Evolutionary conservation across 1,139 yeast genomes (phyloP).

Genomic region (Pichia sp.): DNA sequence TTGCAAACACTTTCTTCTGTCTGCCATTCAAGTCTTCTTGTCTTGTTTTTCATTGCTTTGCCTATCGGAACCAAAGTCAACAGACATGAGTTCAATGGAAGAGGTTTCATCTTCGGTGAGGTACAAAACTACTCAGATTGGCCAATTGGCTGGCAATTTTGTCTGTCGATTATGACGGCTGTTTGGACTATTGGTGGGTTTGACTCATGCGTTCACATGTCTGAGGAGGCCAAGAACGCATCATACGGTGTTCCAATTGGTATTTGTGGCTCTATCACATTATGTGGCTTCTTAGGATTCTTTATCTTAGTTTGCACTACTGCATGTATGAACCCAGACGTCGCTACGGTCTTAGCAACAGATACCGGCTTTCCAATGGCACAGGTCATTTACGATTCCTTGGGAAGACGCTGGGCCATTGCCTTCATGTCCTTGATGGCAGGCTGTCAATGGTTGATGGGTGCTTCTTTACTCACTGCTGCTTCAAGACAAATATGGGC

Average conservation of each 20-base stretch:
- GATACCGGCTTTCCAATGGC: conserved; percentile 55
- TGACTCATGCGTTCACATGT: conserved; percentile 67
- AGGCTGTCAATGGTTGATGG: no score
- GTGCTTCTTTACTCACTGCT: no score
- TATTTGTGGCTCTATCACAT: conserved; percentile 49
- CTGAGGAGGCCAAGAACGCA: conserved; percentile 66
- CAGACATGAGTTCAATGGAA: conserved; percentile 35
- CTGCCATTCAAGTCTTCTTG: conserved; percentile 49
- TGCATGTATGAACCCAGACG: conserved; percentile 53
- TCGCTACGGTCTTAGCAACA: conserved; percentile 40
- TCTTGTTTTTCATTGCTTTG: conserved; percentile 59
- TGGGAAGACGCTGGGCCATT: conserved; percentile 67
- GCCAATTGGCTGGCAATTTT: conserved; percentile 62
- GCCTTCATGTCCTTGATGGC: conserved; percentile 41
- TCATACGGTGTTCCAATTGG: conserved; percentile 63
- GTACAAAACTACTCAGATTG: conserved; percentile 49
- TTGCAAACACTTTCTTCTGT: conserved; percentile 57
- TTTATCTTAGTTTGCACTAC: conserved; percentile 49
- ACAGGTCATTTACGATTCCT: conserved; percentile 56
- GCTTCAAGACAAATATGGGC: conserved; percentile 35
- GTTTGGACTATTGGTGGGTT: conserved; percentile 64
- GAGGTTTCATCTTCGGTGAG: conserved; percentile 50
- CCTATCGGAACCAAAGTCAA: conserved; percentile 47
- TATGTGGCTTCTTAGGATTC: conserved; percentile 60
- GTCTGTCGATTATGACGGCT: conserved; percentile 54